A percentile compares a stretch with the other conserved stretches of the same genome.
These are phyloP conservation scores for Microdochium paspali DNA, from an alignment of 2,329 filamentous ascomycete genomes.

Conservation along the genomic window DNA sequence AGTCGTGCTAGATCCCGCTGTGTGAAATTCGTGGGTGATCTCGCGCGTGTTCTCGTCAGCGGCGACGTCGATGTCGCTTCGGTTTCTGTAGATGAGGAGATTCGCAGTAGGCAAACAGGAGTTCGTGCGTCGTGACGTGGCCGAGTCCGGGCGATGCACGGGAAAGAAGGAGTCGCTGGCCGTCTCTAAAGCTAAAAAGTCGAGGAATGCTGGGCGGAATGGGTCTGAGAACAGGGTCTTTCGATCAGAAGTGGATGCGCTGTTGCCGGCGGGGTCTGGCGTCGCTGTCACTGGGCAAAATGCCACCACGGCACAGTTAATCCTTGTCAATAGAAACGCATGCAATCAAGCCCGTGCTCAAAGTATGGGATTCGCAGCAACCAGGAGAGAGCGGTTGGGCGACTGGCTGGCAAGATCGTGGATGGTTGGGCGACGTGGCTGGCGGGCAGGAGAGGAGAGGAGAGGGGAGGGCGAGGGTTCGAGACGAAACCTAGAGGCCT, in stretches of 20 bases:
- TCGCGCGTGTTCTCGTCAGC: too few species aligned
- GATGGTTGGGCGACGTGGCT: background rate
- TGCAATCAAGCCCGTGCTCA: background rate
- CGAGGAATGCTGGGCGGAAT: background rate
- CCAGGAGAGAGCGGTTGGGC: background rate
- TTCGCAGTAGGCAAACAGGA: too few species aligned
- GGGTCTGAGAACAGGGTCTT: background rate
- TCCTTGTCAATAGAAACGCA: background rate
- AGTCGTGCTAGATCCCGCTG: conserved; percentile 1
- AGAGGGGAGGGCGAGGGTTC: background rate
- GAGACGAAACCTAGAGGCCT: background rate
- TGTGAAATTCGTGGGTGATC: background rate
- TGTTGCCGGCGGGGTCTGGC: background rate
- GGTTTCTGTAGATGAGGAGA: too few species aligned
- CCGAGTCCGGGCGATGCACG: background rate
- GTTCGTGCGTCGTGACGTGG: background rate
- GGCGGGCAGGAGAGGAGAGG: background rate
- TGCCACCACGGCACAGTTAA: background rate
- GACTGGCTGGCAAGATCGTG: background rate
- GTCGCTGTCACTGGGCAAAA: background rate
- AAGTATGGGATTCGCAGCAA: background rate
- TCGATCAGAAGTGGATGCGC: background rate
- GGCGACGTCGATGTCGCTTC: too few species aligned
- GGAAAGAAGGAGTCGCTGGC: background rate
- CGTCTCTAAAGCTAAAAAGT: background rate